Base-by-base conservation (phyloP, 768 basidiomycete species). In the Hydnomerulius pinastri region DNA sequence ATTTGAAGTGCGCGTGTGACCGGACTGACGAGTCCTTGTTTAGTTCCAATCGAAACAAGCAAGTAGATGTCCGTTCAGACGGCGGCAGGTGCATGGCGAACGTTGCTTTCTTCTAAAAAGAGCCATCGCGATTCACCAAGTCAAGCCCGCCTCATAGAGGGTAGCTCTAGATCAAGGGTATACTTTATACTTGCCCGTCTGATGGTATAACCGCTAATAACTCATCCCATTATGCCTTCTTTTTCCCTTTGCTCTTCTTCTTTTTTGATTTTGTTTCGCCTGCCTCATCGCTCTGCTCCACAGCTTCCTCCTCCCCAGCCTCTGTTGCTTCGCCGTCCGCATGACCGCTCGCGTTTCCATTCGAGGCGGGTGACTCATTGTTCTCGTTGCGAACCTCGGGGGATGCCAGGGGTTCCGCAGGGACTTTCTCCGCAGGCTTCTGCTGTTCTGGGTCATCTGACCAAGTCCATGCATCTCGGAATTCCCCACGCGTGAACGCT, bases 401-500 rank as follows among this genome's bases (percentile, higher is more conserved):
- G 46, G 60, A 50, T 32, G 4, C 56, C 50, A 43, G 45, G 48
- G 42, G 30, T 50, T 25, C 50, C 50, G 46, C 46, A 36, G 33
- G 3, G 18, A 8, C 55, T 48, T 57, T 56, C 43, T 49, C 38
- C 42, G 46, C 48, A 25, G 21, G 50, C 44, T 63, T 55, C 57
- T 56, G 53, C 64, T 63, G 62, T 12, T 64, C 60, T 18, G 73
- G 70, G 13, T 73, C 77, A 67, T 92, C 90, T 44, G 71, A 76
- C 88, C 88, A 94, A 13, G 56, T 67, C 87, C 88, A 92, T 18
- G 83, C 79, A 21, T 81, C 76, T 11, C 56, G 58, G n/a, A 92
- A 55, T 68, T 96, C 93, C 46, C 91, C 87, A 52, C 82, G 77
- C 32, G 73, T 50, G 28, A 75, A 56, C 30, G 82, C 87, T 38